These are phyloP conservation scores for Schwanniomyces etchellsii DNA, from an alignment of 1,139 yeast species.

Conservation along the genomic window DNA sequence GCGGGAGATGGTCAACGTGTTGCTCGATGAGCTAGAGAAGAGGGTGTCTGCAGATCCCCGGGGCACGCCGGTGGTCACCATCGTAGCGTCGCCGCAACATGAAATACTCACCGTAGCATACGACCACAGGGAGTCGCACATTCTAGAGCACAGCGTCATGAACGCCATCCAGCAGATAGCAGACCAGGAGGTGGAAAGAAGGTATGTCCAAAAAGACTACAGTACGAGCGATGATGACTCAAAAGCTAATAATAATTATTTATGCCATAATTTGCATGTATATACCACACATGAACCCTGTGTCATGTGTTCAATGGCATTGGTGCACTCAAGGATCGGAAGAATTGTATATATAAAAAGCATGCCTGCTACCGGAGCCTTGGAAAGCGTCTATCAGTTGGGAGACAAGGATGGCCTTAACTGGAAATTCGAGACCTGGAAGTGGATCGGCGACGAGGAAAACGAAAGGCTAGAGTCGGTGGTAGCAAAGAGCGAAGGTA, in stretches of 20 bases:
- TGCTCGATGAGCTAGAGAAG: slow-evolving; percentile 10
- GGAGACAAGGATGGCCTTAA: slow-evolving; percentile 70
- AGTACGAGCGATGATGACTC: slow-evolving; percentile 8
- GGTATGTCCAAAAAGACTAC: slow-evolving; percentile 6
- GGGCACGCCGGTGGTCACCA: slow-evolving; percentile 14
- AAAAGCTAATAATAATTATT: slow-evolving; percentile 43
- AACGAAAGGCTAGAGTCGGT: slow-evolving; percentile 7
- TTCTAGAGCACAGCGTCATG: slow-evolving; percentile 72
- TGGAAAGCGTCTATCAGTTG: slow-evolving; percentile 67
- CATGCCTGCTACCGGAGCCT: slow-evolving; percentile 33
- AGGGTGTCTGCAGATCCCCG: slow-evolving; percentile 1
- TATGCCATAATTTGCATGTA: slow-evolving; percentile 72
- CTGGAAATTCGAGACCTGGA: slow-evolving; percentile 78
- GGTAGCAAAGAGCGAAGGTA: background rate
- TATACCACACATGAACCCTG: slow-evolving; percentile 96
- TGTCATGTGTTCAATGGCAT: slow-evolving; percentile 94
- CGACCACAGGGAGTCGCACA: slow-evolving; percentile 26
- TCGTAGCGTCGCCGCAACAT: slow-evolving; percentile 14
- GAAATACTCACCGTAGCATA: slow-evolving; percentile 14
- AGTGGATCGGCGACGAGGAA: slow-evolving; percentile 42
- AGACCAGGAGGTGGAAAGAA: slow-evolving; percentile 33
- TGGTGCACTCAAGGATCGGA: slow-evolving; percentile 81
- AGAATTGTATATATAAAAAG: slow-evolving; percentile 56
- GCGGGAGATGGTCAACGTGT: slow-evolving; percentile 25
- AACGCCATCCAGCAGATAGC: slow-evolving; percentile 62